A percentile compares a stretch with the other conserved stretches of the same genome.
Conservation (phyloP, 2,329 filamentous ascomycete species). For the Sporothrix pseudoabietina region DNA sequence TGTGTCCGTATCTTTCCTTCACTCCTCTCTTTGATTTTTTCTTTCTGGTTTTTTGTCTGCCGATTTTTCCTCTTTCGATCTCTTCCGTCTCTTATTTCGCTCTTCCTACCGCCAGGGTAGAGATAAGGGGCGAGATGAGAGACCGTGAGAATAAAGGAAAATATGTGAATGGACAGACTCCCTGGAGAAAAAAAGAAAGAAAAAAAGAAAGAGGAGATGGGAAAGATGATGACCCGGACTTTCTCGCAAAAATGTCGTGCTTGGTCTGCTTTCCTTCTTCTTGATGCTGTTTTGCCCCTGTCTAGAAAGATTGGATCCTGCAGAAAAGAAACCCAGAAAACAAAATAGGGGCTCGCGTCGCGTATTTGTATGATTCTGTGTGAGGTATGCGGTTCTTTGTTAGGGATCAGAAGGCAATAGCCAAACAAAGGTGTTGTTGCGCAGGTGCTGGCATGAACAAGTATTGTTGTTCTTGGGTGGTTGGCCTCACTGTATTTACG, state of each 20-base stretch:
- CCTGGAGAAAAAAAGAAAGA: neutral
- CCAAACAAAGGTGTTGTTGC: conserved; percentile 9
- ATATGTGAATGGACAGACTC: neutral
- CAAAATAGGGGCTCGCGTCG: neutral
- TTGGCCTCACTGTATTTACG: neutral
- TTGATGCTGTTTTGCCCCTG: conserved; percentile 1
- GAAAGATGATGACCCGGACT: conserved; percentile 2
- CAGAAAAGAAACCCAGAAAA: neutral
- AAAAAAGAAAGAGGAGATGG: neutral
- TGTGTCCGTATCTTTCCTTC: neutral
- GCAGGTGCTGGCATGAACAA: neutral
- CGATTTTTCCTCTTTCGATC: neutral
- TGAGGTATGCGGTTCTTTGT: neutral
- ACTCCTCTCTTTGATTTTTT: neutral
- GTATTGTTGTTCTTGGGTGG: neutral
- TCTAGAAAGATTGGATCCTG: conserved; percentile 1
- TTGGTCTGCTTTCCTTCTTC: neutral
- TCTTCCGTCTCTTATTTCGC: neutral
- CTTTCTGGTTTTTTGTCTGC: neutral
- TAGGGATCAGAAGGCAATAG: neutral
- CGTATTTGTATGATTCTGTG: neutral
- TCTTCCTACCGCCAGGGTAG: conserved; percentile 9
- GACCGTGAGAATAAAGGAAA: neutral
- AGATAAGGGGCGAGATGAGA: conserved; percentile 13
- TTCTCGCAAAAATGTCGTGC: neutral